Evolutionary conservation across 2,329 filamentous ascomycete genomes (phyloP), one percentile per base, ranked within the genome.

Genomic region (Neocatenulostroma microsporum): DNA sequence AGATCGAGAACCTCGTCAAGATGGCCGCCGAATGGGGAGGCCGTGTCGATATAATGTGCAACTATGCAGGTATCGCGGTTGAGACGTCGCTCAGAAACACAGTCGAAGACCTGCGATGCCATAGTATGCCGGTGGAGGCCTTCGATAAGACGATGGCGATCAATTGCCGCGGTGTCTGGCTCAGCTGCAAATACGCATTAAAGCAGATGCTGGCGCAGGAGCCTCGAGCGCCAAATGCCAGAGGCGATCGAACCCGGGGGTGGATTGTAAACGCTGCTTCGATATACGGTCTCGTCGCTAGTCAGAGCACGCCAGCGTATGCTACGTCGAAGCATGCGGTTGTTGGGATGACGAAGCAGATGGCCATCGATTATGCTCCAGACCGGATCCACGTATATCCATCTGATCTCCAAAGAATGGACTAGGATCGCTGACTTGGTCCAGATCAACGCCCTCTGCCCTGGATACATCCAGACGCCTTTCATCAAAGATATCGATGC

Each of bases 261-360:
- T 72, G 67, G 64, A 68, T 73, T 34, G 57, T 73, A 12, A 73
- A 73, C 36, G 63, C 67, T 2, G 61, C 66, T 0, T 67, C 62
- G 8, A 62, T 69, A 9, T 54, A 57, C 31, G 67, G 66, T 0
- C 28, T 64, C 0, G 52, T 46, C 8, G 36, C 26, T 11, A n/a
- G 25, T n/a, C 20, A 29, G 4, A 34, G 31, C 20, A 18, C 34
- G 26, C 24, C 20, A 9, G 36, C 27, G 8, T 45, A 45, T 21
- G 20, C 26, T 6, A 29, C 40, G 5, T 37, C 47, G 11, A 56
- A 56, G 35, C 41, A 45, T 37, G 48, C 50, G 9, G 49, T 54
- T 3, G 44, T 56, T n/a, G 49, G 48, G 9, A 46, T 55, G 45
- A 54, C 52, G 6, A 51, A 45, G 38, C 41, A 48, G 25, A 48